A percentile compares a stretch with the other conserved stretches of the same genome.
Conservation (phyloP, 768 basidiomycete species). For the Tubosaeta brunneosetosa region DNA sequence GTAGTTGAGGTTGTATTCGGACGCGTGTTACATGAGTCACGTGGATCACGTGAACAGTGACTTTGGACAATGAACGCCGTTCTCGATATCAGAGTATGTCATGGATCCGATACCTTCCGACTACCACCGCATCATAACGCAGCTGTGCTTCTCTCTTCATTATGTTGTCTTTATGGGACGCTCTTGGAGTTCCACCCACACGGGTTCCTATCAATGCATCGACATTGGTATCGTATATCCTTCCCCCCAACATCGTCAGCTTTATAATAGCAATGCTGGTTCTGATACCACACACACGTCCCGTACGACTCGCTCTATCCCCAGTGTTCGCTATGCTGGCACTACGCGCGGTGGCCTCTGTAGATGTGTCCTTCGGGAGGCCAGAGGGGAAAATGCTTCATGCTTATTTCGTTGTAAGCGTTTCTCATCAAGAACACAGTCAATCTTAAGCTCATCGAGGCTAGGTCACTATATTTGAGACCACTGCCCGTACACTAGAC, state of each 20-base stretch:
- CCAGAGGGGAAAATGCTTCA: conserved; percentile 4
- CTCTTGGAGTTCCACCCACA: background rate
- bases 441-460: too few species aligned
- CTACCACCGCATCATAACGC: too few species aligned
- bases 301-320: conserved; percentile 42
- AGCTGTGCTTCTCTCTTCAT: too few species aligned
- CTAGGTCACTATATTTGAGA: conserved; percentile 12
- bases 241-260: background rate
- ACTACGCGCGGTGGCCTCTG: conserved; percentile 33
- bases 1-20: too few species aligned
- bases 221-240: background rate
- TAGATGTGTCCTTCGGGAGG: conserved; percentile 10
- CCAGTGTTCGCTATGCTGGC: conserved; percentile 42
- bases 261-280: background rate
- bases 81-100: too few species aligned
- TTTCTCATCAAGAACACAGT: too few species aligned
- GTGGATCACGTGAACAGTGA: too few species aligned
- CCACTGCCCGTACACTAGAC: conserved; percentile 12
- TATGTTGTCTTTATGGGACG: too few species aligned
- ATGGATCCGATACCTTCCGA: too few species aligned
- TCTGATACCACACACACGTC: conserved; percentile 1
- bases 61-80: too few species aligned
- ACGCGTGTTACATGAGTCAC: too few species aligned
- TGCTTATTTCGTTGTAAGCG: conserved; percentile 10
- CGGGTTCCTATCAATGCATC: background rate